Percentiles rank a stretch among this genome's conserved stretches.
Conservation (phyloP, 2,329 filamentous ascomycete species). For the Rhynchosporium agropyri region DNA sequence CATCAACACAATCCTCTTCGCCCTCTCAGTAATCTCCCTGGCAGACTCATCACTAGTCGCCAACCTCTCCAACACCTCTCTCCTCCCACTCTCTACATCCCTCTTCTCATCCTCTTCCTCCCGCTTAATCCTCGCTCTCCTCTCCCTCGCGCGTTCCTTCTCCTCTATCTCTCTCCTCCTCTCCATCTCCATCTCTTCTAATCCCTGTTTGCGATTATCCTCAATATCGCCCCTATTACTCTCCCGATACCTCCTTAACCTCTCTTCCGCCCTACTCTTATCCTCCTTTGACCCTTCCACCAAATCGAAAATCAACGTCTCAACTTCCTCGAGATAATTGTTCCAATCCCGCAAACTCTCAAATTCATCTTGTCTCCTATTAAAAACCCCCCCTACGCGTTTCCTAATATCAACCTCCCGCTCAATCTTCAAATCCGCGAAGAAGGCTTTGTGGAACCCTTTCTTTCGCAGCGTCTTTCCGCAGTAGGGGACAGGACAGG, state of each 20-base stretch:
- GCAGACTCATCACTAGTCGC: conserved; percentile 64
- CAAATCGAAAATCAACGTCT: conserved; percentile 87
- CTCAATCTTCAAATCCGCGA: conserved; percentile 85
- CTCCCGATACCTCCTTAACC: conserved; percentile 70
- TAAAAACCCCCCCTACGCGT: conserved; percentile 79
- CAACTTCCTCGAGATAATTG: conserved; percentile 91
- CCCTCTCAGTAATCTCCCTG: conserved; percentile 57
- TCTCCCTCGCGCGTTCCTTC: conserved; percentile 64
- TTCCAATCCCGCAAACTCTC: conserved; percentile 83
- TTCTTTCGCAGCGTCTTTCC: conserved; percentile 82
- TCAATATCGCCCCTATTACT: conserved; percentile 71
- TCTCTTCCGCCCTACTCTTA: conserved; percentile 49
- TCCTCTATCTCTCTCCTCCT: conserved; percentile 63
- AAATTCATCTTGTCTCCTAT: conserved; percentile 89
- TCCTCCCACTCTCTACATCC: conserved; percentile 63
- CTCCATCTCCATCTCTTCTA: conserved; percentile 57
- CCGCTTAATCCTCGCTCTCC: conserved; percentile 63
- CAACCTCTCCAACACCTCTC: conserved; percentile 71
- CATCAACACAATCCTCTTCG: conserved; percentile 66
- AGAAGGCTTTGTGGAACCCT: conserved; percentile 85
- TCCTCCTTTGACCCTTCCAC: conserved; percentile 69
- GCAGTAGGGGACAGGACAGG: conserved; percentile 90
- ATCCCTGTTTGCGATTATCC: conserved; percentile 57
- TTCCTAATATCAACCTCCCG: conserved; percentile 90
- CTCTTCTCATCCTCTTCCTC: conserved; percentile 73